A percentile compares a stretch with the other conserved stretches of the same genome.
Evolutionary conservation across 2,329 filamentous ascomycete genomes (phyloP).

Genomic region (Trichophaea hybrida): DNA sequence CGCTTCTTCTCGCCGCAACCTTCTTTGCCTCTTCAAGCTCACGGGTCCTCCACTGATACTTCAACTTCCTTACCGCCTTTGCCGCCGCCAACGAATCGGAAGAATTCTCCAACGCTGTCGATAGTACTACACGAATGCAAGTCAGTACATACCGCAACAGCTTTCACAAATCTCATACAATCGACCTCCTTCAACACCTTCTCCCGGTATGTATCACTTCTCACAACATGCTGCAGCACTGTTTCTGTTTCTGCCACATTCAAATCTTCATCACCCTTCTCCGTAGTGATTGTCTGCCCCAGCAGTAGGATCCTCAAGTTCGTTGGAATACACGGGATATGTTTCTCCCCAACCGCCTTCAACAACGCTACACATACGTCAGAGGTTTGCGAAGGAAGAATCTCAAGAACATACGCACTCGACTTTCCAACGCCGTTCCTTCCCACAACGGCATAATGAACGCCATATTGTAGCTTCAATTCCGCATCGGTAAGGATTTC

Average conservation of each 20-base stretch:
- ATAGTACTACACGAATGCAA: constrained; percentile 37
- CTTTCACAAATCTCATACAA: background rate
- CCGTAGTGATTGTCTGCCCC: constrained; percentile 46
- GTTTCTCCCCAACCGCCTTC: constrained; percentile 59
- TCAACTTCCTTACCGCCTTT: constrained; percentile 46
- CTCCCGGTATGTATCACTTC: constrained; percentile 34
- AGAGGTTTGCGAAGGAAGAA: constrained; percentile 26
- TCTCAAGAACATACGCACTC: constrained; percentile 29
- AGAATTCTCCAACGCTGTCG: constrained; percentile 43
- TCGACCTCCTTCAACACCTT: constrained; percentile 6
- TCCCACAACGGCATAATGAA: constrained; percentile 64
- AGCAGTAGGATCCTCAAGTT: constrained; percentile 51
- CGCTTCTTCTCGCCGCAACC: constrained; percentile 58
- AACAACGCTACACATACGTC: constrained; percentile 39
- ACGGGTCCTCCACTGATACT: constrained; percentile 47
- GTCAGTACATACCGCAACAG: background rate
- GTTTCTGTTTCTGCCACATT: constrained; percentile 32
- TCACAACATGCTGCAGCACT: constrained; percentile 53
- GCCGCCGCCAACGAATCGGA: constrained; percentile 40
- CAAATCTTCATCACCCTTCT: constrained; percentile 1
- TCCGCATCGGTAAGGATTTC: constrained; percentile 59
- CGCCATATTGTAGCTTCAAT: constrained; percentile 55
- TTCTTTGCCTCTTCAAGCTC: constrained; percentile 56
- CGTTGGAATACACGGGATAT: constrained; percentile 62
- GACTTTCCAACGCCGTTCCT: constrained; percentile 75